Evolutionary conservation across 2,329 filamentous ascomycete genomes (phyloP), one percentile per base, ranked within the genome.

Genomic region (Sarocladium oryzae): DNA sequence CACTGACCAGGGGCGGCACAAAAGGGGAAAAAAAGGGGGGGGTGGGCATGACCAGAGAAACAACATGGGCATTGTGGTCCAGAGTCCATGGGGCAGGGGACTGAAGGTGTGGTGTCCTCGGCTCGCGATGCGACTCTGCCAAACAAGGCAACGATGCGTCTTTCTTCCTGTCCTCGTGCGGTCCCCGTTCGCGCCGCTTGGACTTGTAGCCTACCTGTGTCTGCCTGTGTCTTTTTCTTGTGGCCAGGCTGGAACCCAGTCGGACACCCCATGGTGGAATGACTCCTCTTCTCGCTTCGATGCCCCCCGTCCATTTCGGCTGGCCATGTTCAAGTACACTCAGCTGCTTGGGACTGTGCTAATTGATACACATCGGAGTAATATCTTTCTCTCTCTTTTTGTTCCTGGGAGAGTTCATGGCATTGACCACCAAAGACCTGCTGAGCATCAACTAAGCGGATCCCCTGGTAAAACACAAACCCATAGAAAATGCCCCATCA

Each of bases 71-170:
- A 32, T 32, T 33, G 43, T 43, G 40, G 40, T 26, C 40, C 40
- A 43, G 15, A 9, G n/a, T 23, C 40, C 40, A n/a, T 28, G 23
- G 40, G 8, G 28, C 13, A 30, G 28, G 13, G 28, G 28, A 30
- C 28, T 30, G 28, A 13, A n/a, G 28, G 40, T 16, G n/a, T 13
- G 21, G 4, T 23, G 26, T 23, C 23, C 36, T 43, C 40, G 40
- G 40, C 23, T 43, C 40, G 23, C 40, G 40, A 43, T 43, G 40
- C 40, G 40, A 43, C 40, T 9, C 40, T 43, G 40, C 40, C 23
- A 43, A 43, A 43, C 40, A 28, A 43, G 40, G 40, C 23, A 28
- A 43, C 6, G 40, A 43, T 26, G 13, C 23, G 21, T 26, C 11
- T 43, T 13, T 43, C 20, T 16, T 11, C 37, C 16, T 40, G 10